These are phyloP conservation scores for Rhodomyrtus tomentosa DNA, from an alignment of 345 rosid genomes.

Conservation along the genomic window DNA sequence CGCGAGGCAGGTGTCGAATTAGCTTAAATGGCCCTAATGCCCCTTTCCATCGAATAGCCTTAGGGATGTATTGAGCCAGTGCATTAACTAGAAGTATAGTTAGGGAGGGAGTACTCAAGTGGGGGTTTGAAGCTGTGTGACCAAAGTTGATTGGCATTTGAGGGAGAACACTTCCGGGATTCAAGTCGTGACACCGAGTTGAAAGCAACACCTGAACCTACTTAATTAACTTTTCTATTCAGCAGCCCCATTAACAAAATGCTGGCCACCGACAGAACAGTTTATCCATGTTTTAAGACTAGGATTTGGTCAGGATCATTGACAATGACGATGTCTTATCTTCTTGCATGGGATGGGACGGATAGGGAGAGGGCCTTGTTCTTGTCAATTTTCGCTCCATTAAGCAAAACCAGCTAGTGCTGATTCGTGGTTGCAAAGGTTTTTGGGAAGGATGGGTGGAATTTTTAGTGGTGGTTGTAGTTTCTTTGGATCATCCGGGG, in stretches of 20 bases:
- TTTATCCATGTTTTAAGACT: background rate
- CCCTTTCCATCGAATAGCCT: background rate
- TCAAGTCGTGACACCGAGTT: background rate
- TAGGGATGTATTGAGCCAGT: background rate
- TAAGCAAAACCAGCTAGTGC: background rate
- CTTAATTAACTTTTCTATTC: background rate
- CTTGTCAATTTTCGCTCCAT: background rate
- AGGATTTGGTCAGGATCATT: background rate
- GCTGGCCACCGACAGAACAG: background rate
- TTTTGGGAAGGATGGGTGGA: background rate
- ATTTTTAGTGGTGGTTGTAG: background rate
- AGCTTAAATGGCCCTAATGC: background rate
- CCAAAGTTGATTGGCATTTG: background rate
- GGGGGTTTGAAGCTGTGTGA: background rate
- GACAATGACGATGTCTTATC: background rate
- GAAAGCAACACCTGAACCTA: background rate
- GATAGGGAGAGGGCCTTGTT: background rate
- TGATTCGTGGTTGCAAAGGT: background rate
- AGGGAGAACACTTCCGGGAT: background rate
- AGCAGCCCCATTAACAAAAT: background rate
- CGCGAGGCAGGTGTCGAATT: background rate
- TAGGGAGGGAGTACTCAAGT: background rate
- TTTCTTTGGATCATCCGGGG: background rate
- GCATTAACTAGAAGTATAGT: background rate
- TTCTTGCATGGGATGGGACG: background rate